A percentile compares a stretch with the other conserved stretches of the same genome.
phyloP scores from a whole-genome alignment of 2,329 filamentous ascomycete genomes.

The Parafenestella ontariensis region DNA sequence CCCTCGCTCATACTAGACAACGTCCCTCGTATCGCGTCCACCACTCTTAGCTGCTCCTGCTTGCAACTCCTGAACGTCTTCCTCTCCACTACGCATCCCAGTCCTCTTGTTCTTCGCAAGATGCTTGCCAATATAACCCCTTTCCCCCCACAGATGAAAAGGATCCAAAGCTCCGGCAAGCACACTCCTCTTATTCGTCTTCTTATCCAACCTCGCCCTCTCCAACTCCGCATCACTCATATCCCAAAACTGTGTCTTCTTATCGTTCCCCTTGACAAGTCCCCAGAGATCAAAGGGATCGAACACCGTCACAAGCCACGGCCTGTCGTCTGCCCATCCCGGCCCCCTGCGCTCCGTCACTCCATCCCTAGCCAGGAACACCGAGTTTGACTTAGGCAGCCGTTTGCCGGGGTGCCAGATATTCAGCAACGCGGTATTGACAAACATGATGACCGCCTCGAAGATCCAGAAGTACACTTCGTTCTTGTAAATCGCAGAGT shows the following conservation, averaged over 20 bases:
- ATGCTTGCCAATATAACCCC: slow-evolving; percentile 38
- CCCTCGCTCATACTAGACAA: not conserved
- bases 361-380: slow-evolving; percentile 61
- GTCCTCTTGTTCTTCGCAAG: slow-evolving; percentile 15
- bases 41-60: not conserved
- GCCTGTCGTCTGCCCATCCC: slow-evolving; percentile 57
- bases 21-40: not conserved
- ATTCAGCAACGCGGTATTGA: slow-evolving; percentile 60
- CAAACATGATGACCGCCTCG: slow-evolving; percentile 60
- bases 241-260: slow-evolving; percentile 48
- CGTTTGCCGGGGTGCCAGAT: slow-evolving; percentile 59
- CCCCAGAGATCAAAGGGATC: slow-evolving; percentile 49
- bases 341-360: slow-evolving; percentile 60
- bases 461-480: slow-evolving; percentile 64
- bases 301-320: slow-evolving; percentile 51
- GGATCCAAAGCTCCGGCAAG: slow-evolving; percentile 34
- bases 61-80: not conserved
- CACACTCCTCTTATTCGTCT: slow-evolving; percentile 32
- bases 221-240: slow-evolving; percentile 43
- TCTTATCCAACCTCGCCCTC: slow-evolving; percentile 31
- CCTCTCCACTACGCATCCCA: not conserved
- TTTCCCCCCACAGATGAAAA: slow-evolving; percentile 37
- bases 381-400: slow-evolving; percentile 58
- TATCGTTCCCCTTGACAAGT: slow-evolving; percentile 38
- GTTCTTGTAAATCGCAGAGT: slow-evolving; percentile 48